Base-by-base conservation (phyloP, 2,329 filamentous ascomycete genomes). In the Arthroderma sp. region DNA sequence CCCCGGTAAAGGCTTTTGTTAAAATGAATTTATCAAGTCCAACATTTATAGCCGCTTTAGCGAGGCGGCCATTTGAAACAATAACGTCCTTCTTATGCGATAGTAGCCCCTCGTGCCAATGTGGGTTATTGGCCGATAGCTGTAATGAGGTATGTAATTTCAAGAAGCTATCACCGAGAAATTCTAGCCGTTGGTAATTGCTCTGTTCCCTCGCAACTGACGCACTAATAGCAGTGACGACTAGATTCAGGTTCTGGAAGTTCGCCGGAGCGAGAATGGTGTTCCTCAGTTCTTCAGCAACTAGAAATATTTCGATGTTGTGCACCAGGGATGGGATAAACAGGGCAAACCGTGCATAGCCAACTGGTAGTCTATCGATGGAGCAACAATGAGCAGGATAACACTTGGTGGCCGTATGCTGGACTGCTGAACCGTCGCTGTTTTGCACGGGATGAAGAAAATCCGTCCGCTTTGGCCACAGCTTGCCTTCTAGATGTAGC, bases 161-260 rank as follows among this genome's bases (percentile, higher is more conserved):
- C 33, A 96, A 69, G 1, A 94, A 70, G 0, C 78, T 79, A 55
- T 96, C 89, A 0, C 91, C 91, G 0, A 95, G 66, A 52, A 93
- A 93, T 58, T 96, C 91, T 0, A 94, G 67, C 2, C 83, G 72
- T 54, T 96, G 83, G 57, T 95, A 95, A 51, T 94, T 74, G 0
- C 70, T 72, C 1, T 65, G 59, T 40, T 80, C 77, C 2, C 61
- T 57, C 0, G 84, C 78, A 1, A 69, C 70, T 0, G 80, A 75
- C 0, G 84, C 69, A 42, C 75, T 83, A 41, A 93, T 80, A 1
- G 88, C 86, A 6, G 77, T 79, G 1, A 78, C 58, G 0, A 93
- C 57, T 31, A 82, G 64, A 0, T 65, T 61, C 3, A 76, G 50
- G 50, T 82, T 61, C 0, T 60, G 59, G 32, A 89, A 73, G 0